A percentile compares a stretch with the other conserved stretches of the same genome.
phyloP scores from a whole-genome alignment of 2,329 filamentous ascomycete genomes.

The Fusarium kyushuense region DNA sequence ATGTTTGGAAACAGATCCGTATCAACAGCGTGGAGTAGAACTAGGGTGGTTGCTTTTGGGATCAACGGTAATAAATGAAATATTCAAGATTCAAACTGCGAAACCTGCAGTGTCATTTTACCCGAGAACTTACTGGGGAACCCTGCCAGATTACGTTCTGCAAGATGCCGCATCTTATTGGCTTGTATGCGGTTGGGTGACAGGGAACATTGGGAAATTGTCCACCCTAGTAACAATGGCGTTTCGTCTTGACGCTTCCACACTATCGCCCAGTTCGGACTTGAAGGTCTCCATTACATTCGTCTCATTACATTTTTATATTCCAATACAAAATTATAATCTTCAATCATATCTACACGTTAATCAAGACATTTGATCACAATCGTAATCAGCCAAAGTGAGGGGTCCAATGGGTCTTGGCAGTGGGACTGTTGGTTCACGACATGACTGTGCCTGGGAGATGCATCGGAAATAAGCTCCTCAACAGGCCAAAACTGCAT shows the following conservation, averaged over 20 bases:
- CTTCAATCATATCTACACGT: not conserved
- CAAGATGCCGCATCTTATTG: not conserved
- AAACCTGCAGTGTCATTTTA: not conserved
- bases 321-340: no score
- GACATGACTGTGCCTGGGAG: not conserved
- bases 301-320: no score
- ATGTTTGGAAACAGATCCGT: no score
- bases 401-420: not conserved
- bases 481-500: not conserved
- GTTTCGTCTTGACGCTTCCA: not conserved
- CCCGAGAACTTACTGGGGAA: not conserved
- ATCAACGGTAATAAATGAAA: no score
- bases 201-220: not conserved
- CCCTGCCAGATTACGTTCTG: not conserved
- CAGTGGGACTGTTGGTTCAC: conserved; percentile 8
- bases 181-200: not conserved
- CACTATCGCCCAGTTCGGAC: fast-evolving
- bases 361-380: not conserved
- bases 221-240: not conserved
- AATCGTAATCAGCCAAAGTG: not conserved
- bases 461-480: conserved; percentile 11
- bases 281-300: not conserved
- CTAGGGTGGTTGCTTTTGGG: no score
- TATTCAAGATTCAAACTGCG: no score
- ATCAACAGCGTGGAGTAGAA: no score